Conservation (phyloP, 2,329 filamentous ascomycete species). For the Scortechinia acanthostroma region DNA sequence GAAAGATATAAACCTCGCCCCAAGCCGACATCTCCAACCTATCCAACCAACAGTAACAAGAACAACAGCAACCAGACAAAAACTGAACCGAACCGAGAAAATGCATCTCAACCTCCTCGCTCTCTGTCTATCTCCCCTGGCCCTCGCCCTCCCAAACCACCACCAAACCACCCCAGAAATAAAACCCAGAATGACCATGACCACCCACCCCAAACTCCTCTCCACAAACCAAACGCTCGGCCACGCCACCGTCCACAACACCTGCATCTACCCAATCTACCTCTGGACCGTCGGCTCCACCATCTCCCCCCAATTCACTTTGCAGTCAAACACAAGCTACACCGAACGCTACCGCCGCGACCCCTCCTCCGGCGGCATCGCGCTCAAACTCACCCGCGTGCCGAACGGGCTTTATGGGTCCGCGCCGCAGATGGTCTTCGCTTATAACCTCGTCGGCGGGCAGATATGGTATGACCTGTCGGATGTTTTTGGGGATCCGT, state of each 20-base stretch:
- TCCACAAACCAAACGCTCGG: background rate
- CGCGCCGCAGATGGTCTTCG: background rate
- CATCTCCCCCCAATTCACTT: constrained; percentile 15
- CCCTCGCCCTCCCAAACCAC: too few species aligned
- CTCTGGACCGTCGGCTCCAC: constrained; percentile 25
- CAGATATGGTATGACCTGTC: constrained; percentile 30
- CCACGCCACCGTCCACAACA: constrained; percentile 25
- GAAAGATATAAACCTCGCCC: too few species aligned
- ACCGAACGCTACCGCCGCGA: constrained; percentile 22
- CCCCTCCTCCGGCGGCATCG: constrained; percentile 24
- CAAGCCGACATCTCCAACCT: too few species aligned
- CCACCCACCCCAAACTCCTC: too few species aligned
- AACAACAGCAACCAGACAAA: too few species aligned
- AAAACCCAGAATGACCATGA: too few species aligned
- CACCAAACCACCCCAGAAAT: too few species aligned
- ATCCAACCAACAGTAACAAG: too few species aligned
- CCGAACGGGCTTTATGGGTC: constrained; percentile 24
- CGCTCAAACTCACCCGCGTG: constrained; percentile 27
- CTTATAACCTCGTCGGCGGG: constrained; percentile 9
- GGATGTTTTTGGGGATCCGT: constrained; percentile 30
- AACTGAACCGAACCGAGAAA: too few species aligned
- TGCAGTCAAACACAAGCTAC: constrained; percentile 20
- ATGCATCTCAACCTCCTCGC: too few species aligned
- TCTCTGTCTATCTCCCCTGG: too few species aligned
- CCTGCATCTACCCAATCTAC: constrained; percentile 23